Percentiles rank a stretch among this genome's conserved stretches.
phyloP scores from a whole-genome alignment of 805 yeast species.

The Cyberlindnera meyerae region DNA sequence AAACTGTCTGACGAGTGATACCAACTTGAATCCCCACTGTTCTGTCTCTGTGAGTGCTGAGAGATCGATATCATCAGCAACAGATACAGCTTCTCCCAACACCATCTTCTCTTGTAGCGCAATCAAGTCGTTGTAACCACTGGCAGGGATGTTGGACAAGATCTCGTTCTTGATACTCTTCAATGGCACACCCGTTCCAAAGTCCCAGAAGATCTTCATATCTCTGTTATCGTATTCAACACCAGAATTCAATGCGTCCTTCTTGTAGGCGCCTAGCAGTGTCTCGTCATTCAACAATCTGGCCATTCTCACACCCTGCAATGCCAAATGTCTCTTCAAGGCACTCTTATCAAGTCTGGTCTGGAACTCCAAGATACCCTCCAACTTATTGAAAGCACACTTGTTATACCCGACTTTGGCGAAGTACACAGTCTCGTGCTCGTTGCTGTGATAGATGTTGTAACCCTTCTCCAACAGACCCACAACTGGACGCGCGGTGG shows the following conservation, averaged over 20 bases:
- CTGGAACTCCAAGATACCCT: constrained; percentile 61
- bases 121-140: constrained; percentile 13
- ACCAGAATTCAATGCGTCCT: constrained; percentile 15
- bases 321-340: constrained; percentile 21
- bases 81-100: constrained; percentile 7
- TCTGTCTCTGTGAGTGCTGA: constrained; percentile 15
- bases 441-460: constrained; percentile 50
- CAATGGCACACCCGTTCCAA: constrained; percentile 34
- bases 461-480: constrained; percentile 34
- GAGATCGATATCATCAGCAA: constrained; percentile 7
- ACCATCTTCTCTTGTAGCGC: constrained; percentile 13
- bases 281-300: constrained; percentile 27
- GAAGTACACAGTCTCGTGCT: constrained; percentile 45
- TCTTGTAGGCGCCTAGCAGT: constrained; percentile 26
- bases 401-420: constrained; percentile 51
- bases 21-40: constrained; percentile 20
- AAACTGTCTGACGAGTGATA: constrained; percentile 7
- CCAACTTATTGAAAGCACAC: constrained; percentile 59
- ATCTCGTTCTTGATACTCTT: constrained; percentile 10
- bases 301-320: constrained; percentile 27
- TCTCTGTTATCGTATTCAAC: constrained; percentile 55
- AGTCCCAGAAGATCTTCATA: constrained; percentile 45
- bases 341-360: constrained; percentile 45
- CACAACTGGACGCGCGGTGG: constrained; percentile 41
- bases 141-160: constrained; percentile 11